These are phyloP conservation scores for Psidium friedrichsthalianum DNA, from an alignment of 345 rosid species.

Conservation along the genomic window DNA sequence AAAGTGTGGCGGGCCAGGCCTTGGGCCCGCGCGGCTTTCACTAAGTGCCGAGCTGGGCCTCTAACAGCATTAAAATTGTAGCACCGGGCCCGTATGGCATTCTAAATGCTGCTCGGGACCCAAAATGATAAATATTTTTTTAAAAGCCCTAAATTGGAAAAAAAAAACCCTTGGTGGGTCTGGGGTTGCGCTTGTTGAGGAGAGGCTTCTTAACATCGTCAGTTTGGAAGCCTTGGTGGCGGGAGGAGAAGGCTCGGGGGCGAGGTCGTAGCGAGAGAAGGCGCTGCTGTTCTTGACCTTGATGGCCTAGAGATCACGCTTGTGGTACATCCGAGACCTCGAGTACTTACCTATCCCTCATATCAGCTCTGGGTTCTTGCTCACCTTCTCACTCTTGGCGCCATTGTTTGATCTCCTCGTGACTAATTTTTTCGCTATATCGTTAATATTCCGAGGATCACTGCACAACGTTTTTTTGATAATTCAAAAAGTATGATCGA, in stretches of 20 bases:
- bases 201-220: conserved; percentile 85
- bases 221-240: conserved; percentile 42
- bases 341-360: conserved; percentile 61
- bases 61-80: too few species aligned
- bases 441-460: too few species aligned
- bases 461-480: too few species aligned
- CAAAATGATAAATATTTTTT: too few species aligned
- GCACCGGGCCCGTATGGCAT: too few species aligned
- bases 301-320: conserved; percentile 65
- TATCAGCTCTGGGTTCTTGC: conserved; percentile 48
- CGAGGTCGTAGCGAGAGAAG: conserved; percentile 70
- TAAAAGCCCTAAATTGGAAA: too few species aligned
- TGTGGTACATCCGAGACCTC: conserved; percentile 56
- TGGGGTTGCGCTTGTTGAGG: conserved; percentile 56
- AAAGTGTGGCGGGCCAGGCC: too few species aligned
- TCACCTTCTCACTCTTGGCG: conserved; percentile 21
- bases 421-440: too few species aligned
- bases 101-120: too few species aligned
- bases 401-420: conserved; percentile 22
- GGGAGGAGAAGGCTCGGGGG: conserved; percentile 34
- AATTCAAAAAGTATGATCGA: too few species aligned
- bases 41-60: too few species aligned
- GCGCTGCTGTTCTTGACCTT: conserved; percentile 85
- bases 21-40: too few species aligned
- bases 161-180: conserved; percentile 37